These are phyloP conservation scores for Stagonosporopsis cucurbitacearum DNA, from an alignment of 2,329 filamentous ascomycete genomes.

Conservation along the genomic window DNA sequence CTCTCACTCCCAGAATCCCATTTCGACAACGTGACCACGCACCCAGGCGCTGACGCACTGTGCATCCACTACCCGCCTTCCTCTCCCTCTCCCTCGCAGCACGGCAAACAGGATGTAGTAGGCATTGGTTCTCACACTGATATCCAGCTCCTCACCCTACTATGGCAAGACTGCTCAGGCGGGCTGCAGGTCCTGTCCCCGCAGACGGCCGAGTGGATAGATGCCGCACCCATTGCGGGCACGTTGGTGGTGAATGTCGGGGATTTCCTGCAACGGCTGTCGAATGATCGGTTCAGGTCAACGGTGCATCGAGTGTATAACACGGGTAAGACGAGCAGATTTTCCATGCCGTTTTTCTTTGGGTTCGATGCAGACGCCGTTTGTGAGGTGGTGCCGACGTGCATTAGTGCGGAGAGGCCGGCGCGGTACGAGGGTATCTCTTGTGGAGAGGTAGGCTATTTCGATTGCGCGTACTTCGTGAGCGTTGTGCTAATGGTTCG, in stretches of 20 bases:
- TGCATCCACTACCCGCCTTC: conserved; percentile 31
- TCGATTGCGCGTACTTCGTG: not conserved
- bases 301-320: conserved; percentile 51
- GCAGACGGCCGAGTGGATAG: conserved; percentile 40
- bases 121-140: conserved; percentile 21
- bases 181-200: conserved; percentile 45
- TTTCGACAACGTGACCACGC: conserved; percentile 62
- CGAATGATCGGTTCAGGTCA: conserved; percentile 58
- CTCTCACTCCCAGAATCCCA: conserved; percentile 61
- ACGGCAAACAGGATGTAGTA: conserved; percentile 38
- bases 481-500: not conserved
- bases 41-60: conserved; percentile 52
- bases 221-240: conserved; percentile 37
- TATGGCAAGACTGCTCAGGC: conserved; percentile 10
- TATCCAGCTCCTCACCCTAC: conserved; percentile 22
- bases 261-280: conserved; percentile 64
- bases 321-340: conserved; percentile 46
- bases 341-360: conserved; percentile 65
- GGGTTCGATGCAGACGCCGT: conserved; percentile 60
- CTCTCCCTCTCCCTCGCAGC: not conserved
- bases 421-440: conserved; percentile 55
- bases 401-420: conserved; percentile 52
- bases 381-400: conserved; percentile 57
- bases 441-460: not conserved
- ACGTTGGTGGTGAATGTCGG: conserved; percentile 50